Evolutionary conservation across 2,329 filamentous ascomycete species (phyloP), one percentile per base, ranked within the genome.

Genomic region (Trichoderma semiorbis): DNA sequence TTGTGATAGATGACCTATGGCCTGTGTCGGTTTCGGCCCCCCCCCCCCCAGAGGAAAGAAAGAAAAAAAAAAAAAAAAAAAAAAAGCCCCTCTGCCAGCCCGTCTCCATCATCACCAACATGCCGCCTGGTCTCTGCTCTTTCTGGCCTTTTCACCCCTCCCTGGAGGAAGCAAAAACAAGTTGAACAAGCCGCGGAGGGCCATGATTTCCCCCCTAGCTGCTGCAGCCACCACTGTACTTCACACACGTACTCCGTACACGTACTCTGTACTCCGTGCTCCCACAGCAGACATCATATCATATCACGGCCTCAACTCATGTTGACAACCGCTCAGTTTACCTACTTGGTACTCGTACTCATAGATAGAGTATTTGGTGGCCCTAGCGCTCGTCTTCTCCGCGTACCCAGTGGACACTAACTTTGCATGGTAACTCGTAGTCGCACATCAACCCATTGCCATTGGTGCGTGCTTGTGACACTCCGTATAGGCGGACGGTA

Each of bases 1-100:
- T 79, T 79, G 69, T 79, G 78, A 79, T 75, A 79, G 75, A 76
- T 79, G 77, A 79, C 74, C 57, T 73, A 73, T 74, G 62, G 50
- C 57, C 57, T 71, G 43, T 69, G 32, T 53, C 32, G 24, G 64
- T 61, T 39, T 47, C 32, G 24, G 58, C 43, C 50, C 43, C 28
- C 53, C 28, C 43, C 50, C 43, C 28, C 53, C 28, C 36, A 61
- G 10, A 8, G 36, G 36, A 8, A 39, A 39, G 7, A 18, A 16
- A 7, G 14, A 39, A 16, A 18, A 16, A 7, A 34, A 14, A 12
- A 34, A 34, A 34, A 14, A 12, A 34, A 34, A 43, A 18, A 18
- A 43, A 60, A 16, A 61, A 18, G 21, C 58, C 43, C 18, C 28
- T 43, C 39, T 61, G 53, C 65, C 53, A 68, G 53, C 18, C 28